phyloP scores from a whole-genome alignment of 2,329 filamentous ascomycete species.

The Fusarium sp. region DNA sequence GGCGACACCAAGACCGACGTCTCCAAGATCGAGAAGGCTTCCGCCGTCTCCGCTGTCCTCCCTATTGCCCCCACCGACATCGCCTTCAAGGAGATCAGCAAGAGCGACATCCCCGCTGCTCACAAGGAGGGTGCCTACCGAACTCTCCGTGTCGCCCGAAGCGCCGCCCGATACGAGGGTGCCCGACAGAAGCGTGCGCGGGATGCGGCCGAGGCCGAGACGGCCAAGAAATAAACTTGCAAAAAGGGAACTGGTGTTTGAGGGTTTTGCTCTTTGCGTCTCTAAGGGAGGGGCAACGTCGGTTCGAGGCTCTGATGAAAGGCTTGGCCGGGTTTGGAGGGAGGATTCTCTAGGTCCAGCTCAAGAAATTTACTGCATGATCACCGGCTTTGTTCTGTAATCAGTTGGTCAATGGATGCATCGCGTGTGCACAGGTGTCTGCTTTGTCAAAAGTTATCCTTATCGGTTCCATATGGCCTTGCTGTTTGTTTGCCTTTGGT shows the following conservation, averaged over 20 bases:
- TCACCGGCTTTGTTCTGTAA: conserved; percentile 50
- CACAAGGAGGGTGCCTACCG: conserved; percentile 87
- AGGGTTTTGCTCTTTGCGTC: conserved; percentile 56
- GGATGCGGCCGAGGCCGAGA: conserved; percentile 86
- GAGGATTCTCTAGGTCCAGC: conserved; percentile 55
- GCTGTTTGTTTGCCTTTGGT: background rate
- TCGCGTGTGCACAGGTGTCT: conserved; percentile 34
- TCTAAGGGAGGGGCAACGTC: conserved; percentile 52
- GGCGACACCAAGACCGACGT: conserved; percentile 89
- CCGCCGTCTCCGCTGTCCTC: conserved; percentile 62
- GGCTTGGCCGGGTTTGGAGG: conserved; percentile 50
- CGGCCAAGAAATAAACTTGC: conserved; percentile 82
- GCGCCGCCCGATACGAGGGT: conserved; percentile 83
- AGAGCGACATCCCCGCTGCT: conserved; percentile 80
- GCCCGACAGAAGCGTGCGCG: conserved; percentile 92
- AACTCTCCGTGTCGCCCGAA: conserved; percentile 85
- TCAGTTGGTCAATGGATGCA: conserved; percentile 46
- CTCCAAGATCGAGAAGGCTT: conserved; percentile 70
- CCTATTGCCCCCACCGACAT: conserved; percentile 77
- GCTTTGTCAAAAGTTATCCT: conserved; percentile 32
- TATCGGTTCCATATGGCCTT: conserved; percentile 13
- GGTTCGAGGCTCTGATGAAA: conserved; percentile 51
- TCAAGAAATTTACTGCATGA: conserved; percentile 56
- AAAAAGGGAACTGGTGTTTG: conserved; percentile 56
- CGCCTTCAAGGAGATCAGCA: conserved; percentile 80